Percentiles rank a stretch among this genome's conserved stretches.
These are phyloP conservation scores for Herpomyces periplanetae DNA, from an alignment of 2,329 filamentous ascomycete genomes.

Conservation along the genomic window DNA sequence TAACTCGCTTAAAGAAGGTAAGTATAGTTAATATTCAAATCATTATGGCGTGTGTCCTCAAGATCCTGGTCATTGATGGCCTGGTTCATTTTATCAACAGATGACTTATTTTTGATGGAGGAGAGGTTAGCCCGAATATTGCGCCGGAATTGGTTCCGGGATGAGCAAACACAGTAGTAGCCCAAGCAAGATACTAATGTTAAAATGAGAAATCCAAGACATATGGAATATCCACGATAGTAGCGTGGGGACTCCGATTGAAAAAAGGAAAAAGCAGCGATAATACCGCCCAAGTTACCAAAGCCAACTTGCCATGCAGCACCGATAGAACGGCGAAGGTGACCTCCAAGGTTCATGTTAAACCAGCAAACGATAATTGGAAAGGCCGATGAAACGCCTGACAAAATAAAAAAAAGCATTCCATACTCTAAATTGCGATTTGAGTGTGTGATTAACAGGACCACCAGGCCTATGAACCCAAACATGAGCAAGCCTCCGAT, in stretches of 20 bases:
- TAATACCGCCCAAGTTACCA: constrained; percentile 40
- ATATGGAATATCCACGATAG: constrained; percentile 32
- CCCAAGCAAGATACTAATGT: constrained; percentile 18
- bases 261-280: constrained; percentile 29
- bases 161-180: constrained; percentile 18
- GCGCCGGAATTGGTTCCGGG: too few relatives aligned
- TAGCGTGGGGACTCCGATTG: constrained; percentile 24
- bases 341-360: constrained; percentile 35
- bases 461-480: constrained; percentile 29
- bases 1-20: too few relatives aligned
- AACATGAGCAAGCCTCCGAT: constrained; percentile 24
- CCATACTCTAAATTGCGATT: constrained; percentile 27
- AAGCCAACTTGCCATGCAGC: constrained; percentile 40
- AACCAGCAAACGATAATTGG: constrained; percentile 48
- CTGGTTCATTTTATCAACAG: too few relatives aligned
- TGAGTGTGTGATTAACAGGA: constrained; percentile 29
- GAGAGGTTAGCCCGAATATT: too few relatives aligned
- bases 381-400: constrained; percentile 53
- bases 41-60: too few relatives aligned
- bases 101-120: too few relatives aligned
- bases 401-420: constrained; percentile 40
- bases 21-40: too few relatives aligned
- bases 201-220: constrained; percentile 28
- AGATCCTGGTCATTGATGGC: too few relatives aligned
- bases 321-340: constrained; percentile 26